Conservation (phyloP, 805 yeast species). For the Alloascoidea hylecoeti region DNA sequence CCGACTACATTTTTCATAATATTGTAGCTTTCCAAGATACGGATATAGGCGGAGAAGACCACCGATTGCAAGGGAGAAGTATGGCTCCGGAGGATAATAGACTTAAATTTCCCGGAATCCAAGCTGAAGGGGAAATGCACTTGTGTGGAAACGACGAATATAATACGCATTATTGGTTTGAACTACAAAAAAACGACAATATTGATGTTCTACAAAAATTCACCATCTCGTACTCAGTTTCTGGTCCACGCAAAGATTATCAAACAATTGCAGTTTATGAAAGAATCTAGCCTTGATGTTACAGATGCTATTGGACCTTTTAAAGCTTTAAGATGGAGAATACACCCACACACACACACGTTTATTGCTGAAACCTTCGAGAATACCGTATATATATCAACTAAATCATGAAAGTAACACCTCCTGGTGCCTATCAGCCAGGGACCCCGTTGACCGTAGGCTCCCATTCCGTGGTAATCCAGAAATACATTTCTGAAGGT, state of each 20-base stretch:
- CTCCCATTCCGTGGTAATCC: conserved; percentile 56
- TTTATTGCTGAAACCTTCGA: too few species aligned
- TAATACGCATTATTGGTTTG: neutral
- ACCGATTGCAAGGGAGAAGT: too few species aligned
- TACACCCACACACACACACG: too few species aligned
- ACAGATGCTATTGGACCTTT: too few species aligned
- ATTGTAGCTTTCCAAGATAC: too few species aligned
- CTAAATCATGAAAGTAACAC: too few species aligned
- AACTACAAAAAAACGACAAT: neutral
- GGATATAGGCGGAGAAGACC: too few species aligned
- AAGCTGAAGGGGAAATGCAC: neutral
- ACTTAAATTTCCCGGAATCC: neutral
- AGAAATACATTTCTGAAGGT: conserved; percentile 70
- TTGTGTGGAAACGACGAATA: neutral
- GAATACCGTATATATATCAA: too few species aligned
- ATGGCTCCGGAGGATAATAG: too few species aligned
- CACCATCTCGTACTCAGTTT: neutral
- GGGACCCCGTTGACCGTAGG: conserved; percentile 79
- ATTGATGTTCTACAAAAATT: too few species aligned
- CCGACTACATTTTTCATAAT: conserved; percentile 1
- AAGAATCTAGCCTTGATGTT: too few species aligned
- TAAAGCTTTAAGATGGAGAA: too few species aligned
- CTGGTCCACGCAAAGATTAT: neutral
- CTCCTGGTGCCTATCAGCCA: conserved; percentile 48
- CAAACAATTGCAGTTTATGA: neutral